Conservation (phyloP, 2,329 filamentous ascomycete genomes). For the Epichloe coenophiala region DNA sequence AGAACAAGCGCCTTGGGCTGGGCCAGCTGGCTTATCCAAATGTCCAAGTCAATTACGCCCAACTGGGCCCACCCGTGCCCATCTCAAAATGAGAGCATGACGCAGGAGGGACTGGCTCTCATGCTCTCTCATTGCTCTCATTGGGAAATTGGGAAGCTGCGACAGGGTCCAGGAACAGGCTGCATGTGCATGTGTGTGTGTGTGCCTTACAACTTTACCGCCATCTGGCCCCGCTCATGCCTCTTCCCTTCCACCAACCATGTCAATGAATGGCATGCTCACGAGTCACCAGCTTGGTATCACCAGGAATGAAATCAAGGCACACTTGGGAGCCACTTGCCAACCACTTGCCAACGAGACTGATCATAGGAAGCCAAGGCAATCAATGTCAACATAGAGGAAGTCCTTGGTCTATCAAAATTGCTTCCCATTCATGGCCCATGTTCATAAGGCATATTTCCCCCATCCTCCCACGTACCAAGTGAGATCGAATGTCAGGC, state of each 20-base stretch:
- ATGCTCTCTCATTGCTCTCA: not conserved
- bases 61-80: not conserved
- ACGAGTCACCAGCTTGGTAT: not conserved
- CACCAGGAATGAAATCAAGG: too few species aligned
- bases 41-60: not conserved
- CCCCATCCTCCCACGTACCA: not conserved
- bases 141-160: conserved; percentile 3
- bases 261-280: too few species aligned
- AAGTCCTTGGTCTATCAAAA: conserved; percentile 1
- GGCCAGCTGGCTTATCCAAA: not conserved
- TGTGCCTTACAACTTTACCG: not conserved
- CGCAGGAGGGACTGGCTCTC: conserved; percentile 7
- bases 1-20: not conserved
- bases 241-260: not conserved
- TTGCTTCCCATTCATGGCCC: not conserved
- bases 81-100: conserved; percentile 4
- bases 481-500: not conserved
- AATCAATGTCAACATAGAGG: not conserved
- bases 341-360: not conserved
- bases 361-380: not conserved
- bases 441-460: conserved; percentile 1
- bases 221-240: not conserved
- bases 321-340: too few species aligned
- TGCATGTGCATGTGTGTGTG: too few species aligned
- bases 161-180: conserved; percentile 6